These are phyloP conservation scores for Psilocybe subaeruginosa DNA, from an alignment of 768 basidiomycete genomes.

Conservation along the genomic window DNA sequence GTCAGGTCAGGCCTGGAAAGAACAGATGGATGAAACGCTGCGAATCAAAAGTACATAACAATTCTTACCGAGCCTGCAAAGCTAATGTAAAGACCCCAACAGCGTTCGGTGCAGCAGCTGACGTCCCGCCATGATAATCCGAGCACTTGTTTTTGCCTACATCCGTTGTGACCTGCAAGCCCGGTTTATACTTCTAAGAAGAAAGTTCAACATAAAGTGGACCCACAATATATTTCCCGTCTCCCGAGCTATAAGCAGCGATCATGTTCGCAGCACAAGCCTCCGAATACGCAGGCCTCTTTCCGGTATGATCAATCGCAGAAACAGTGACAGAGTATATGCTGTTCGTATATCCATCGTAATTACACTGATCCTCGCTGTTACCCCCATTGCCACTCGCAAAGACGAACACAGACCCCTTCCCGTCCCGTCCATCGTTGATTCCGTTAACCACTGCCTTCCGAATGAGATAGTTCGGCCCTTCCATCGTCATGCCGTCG, in stretches of 20 bases:
- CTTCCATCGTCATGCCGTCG: slow-evolving; percentile 92
- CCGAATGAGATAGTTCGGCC: slow-evolving; percentile 83
- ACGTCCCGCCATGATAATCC: slow-evolving; percentile 87
- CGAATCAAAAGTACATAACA: neutral
- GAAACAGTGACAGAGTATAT: slow-evolving; percentile 95
- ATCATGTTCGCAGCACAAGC: slow-evolving; percentile 94
- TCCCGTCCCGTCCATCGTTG: slow-evolving; percentile 83
- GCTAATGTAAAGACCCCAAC: slow-evolving; percentile 92
- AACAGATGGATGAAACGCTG: neutral
- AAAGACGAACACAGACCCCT: slow-evolving; percentile 93
- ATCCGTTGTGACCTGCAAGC: slow-evolving; percentile 85
- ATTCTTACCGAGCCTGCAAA: slow-evolving; percentile 73
- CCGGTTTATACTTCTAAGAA: neutral
- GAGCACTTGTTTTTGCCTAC: slow-evolving; percentile 78
- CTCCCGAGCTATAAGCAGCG: slow-evolving; percentile 93
- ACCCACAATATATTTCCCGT: slow-evolving; percentile 89
- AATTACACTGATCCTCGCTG: slow-evolving; percentile 96
- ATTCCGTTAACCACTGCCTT: slow-evolving; percentile 94
- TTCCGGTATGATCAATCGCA: slow-evolving; percentile 86
- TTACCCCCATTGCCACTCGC: slow-evolving; percentile 94
- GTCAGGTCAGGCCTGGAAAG: slow-evolving; percentile 81
- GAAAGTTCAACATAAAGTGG: slow-evolving; percentile 9
- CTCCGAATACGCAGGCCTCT: slow-evolving; percentile 96
- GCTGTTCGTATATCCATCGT: slow-evolving; percentile 98
- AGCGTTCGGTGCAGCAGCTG: slow-evolving; percentile 95